Evolutionary conservation across 2,329 filamentous ascomycete species (phyloP), one percentile per base, ranked within the genome.

Genomic region (Sclerotinia subarctica): DNA sequence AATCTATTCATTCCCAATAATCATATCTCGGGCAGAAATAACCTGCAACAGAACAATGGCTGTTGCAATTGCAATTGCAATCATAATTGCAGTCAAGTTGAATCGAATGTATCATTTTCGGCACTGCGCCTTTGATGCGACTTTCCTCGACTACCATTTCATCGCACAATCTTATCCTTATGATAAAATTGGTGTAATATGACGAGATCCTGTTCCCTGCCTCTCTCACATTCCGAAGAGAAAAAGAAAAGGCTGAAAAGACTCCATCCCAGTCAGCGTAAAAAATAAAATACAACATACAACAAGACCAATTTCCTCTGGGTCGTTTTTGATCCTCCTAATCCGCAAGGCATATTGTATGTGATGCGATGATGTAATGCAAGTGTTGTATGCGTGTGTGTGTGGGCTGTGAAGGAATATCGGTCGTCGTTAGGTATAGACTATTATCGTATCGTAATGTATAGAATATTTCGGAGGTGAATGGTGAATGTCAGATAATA

Each of bases 301-400:
- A 92, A 81, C 71, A 92, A 82, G 75, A 92, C 89, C 81, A 92
- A 85, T 83, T 92, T 92, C 78, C 89, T 85, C 82, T 90, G 88
- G 74, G 90, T 88, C 68, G 89, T 88, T 81, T 90, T 86, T 70
- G 82, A 83, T 74, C 84, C 83, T 74, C 84, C 84, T 74, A 77
- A 32, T 74, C 76, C 76, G 68, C 76, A 77, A 69, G 73, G 72
- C 76, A 77, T 77, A 38, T 62, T 74, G 69, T 32, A 42, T 54
- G n/a, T 56, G 52, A 56, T n/a, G 21, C 35, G 52, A 56, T 35
- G 38, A 42, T 42, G 38, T 42, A 42, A 42, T 42, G 29, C 38
- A n/a, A 38, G 53, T 21, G 13, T n/a, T n/a, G 53, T 57, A 19
- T 47, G 24, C 49, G 38, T 38, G 51, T 42, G 51, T 53, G 21